Percentiles rank a stretch among this genome's conserved stretches.
Evolutionary conservation across 352 stramenopile species (phyloP).

Genomic region (Pythium angustatum): DNA sequence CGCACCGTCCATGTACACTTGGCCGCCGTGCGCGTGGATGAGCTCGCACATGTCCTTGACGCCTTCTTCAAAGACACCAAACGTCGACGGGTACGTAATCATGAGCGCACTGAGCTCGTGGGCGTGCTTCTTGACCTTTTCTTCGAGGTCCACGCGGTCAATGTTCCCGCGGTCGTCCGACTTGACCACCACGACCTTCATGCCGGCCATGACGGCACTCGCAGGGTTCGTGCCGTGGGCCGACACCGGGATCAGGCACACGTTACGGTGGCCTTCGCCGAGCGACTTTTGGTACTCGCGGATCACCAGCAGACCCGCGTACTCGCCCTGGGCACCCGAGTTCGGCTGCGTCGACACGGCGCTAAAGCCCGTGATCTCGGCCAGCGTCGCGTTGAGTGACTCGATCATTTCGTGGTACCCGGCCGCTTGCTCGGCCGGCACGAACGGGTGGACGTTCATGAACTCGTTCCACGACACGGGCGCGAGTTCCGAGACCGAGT

Average conservation of each 20-base stretch:
- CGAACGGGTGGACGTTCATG: conserved; percentile 98
- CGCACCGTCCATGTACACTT: conserved; percentile 99
- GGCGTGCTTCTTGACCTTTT: conserved; percentile 96
- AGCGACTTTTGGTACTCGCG: conserved; percentile 93
- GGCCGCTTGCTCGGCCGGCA: conserved; percentile 91
- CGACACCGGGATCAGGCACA: conserved; percentile 98
- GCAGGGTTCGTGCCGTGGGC: conserved; percentile 98
- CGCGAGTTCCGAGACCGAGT: conserved; percentile 96
- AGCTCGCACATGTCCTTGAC: conserved; percentile 96
- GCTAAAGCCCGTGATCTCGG: conserved; percentile 98
- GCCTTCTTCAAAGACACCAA: conserved; percentile 98
- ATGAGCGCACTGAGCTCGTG: conserved; percentile 97
- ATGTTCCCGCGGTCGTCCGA: conserved; percentile 97
- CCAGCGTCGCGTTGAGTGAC: conserved; percentile 94
- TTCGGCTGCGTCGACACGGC: conserved; percentile 98
- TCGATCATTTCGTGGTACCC: conserved; percentile 98
- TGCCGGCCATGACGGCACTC: conserved; percentile 97
- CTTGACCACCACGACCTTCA: conserved; percentile 98
- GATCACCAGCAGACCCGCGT: conserved; percentile 96
- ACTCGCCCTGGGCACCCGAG: conserved; percentile 97
- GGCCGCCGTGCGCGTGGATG: conserved; percentile 96
- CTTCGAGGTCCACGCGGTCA: conserved; percentile 93
- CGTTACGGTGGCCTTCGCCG: conserved; percentile 94
- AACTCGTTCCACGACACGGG: conserved; percentile 98
- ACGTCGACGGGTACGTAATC: conserved; percentile 99